These are phyloP conservation scores for Ogataea methylovora DNA, from an alignment of 805 yeast species.

Conservation along the genomic window DNA sequence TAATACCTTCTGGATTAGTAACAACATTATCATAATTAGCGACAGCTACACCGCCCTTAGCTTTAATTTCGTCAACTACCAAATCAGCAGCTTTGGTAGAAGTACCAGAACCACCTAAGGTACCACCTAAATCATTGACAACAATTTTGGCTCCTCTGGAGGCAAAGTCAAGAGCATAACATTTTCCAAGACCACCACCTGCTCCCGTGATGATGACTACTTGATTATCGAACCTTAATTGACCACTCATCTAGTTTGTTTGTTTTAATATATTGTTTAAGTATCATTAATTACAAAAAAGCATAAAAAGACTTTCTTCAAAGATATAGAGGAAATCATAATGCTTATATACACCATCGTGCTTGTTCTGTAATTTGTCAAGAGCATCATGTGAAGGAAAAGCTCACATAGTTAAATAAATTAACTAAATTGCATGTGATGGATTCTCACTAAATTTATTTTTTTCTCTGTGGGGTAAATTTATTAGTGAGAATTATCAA, in stretches of 20 bases:
- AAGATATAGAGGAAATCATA: not conserved
- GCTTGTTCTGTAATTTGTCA: not conserved
- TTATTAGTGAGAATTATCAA: no score
- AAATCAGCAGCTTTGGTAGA: slow-evolving; percentile 74
- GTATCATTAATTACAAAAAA: no score
- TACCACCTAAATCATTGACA: slow-evolving; percentile 89
- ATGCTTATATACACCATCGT: no score
- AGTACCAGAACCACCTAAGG: slow-evolving; percentile 66
- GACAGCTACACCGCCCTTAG: slow-evolving; percentile 77
- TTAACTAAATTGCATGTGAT: no score
- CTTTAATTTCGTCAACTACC: slow-evolving; percentile 77
- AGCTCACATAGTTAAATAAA: no score
- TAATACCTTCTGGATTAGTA: slow-evolving; percentile 73
- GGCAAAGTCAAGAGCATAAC: slow-evolving; percentile 83
- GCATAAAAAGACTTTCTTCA: not conserved
- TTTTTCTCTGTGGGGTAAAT: no score
- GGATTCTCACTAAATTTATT: no score
- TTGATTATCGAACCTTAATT: slow-evolving; percentile 59
- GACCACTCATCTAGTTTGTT: slow-evolving; percentile 10
- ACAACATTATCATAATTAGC: slow-evolving; percentile 91
- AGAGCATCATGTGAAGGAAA: no score
- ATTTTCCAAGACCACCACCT: slow-evolving; percentile 93
- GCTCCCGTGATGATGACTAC: slow-evolving; percentile 95
- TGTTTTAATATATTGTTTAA: no score
- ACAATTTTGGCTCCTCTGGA: slow-evolving; percentile 91